phyloP scores from a whole-genome alignment of 2,329 filamentous ascomycete species.

The Fusarium oxysporum region DNA sequence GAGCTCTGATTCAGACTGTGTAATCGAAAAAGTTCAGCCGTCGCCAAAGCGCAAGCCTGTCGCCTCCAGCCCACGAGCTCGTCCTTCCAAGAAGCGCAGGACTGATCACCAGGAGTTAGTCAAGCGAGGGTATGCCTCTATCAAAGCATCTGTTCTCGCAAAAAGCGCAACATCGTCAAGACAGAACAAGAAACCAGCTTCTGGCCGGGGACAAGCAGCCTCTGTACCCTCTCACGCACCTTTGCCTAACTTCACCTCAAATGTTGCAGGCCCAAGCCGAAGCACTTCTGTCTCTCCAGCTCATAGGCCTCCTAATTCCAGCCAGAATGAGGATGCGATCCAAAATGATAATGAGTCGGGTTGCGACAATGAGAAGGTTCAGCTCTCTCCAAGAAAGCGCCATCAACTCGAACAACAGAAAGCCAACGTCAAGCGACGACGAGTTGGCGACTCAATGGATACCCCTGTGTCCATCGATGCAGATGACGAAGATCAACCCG shows the following conservation, averaged over 20 bases:
- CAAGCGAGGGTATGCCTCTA: background rate
- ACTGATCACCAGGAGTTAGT: background rate
- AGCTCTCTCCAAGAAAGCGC: conserved; percentile 21
- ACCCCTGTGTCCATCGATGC: background rate
- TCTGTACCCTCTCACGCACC: background rate
- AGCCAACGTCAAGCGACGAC: conserved; percentile 26
- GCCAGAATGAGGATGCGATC: background rate
- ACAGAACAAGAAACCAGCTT: background rate
- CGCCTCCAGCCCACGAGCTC: background rate
- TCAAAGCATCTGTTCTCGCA: background rate
- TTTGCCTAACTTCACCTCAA: background rate
- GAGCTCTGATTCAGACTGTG: conserved; percentile 30
- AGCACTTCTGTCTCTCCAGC: background rate
- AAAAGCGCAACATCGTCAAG: background rate
- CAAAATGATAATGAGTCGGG: conserved; percentile 24
- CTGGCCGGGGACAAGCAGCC: background rate
- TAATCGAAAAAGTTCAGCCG: conserved; percentile 17
- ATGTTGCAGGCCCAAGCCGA: background rate
- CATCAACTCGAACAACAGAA: background rate
- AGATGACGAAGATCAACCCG: background rate
- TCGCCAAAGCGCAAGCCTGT: conserved; percentile 28
- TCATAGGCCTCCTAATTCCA: background rate
- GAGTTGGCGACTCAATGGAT: background rate
- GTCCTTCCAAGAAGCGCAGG: conserved; percentile 16
- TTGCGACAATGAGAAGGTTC: conserved; percentile 33